Evolutionary conservation across 2,329 filamentous ascomycete genomes (phyloP).

Genomic region (Macrophomina pseudophaseolina): DNA sequence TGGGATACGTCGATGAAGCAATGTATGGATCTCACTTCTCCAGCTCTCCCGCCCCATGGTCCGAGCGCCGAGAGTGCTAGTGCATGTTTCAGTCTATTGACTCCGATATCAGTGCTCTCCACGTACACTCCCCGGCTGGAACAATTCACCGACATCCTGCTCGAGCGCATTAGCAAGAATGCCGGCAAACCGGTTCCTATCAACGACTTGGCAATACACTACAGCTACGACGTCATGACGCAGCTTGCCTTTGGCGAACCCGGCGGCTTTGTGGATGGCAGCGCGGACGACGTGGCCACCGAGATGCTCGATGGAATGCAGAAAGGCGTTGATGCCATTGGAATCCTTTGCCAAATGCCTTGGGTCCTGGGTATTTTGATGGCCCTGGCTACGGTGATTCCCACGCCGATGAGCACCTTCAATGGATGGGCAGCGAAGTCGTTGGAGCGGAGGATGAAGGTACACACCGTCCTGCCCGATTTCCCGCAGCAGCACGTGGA

Average conservation of each 20-base stretch:
- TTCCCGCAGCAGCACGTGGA: not conserved
- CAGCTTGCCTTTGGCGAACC: constrained; percentile 49
- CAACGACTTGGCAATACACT: constrained; percentile 38
- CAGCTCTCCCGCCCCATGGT: not conserved
- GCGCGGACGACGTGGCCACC: constrained; percentile 23
- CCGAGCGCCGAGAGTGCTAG: not conserved
- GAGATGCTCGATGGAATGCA: constrained; percentile 50
- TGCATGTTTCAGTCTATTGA: not conserved
- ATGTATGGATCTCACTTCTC: constrained; percentile 7
- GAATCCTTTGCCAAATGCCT: constrained; percentile 6
- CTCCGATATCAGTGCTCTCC: not conserved
- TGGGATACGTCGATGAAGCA: constrained; percentile 44
- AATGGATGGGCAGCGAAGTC: constrained; percentile 8
- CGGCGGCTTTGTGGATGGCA: constrained; percentile 43
- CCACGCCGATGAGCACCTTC: constrained; percentile 6
- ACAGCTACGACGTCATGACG: constrained; percentile 59
- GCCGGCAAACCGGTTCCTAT: not conserved
- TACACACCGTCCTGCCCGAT: not conserved
- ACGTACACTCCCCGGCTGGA: constrained; percentile 15
- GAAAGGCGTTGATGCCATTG: constrained; percentile 43
- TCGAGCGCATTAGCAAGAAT: not conserved
- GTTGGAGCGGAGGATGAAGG: constrained; percentile 9
- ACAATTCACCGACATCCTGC: not conserved
- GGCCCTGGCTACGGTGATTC: constrained; percentile 5
- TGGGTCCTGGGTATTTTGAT: constrained; percentile 13